These are phyloP conservation scores for Rachicladosporium sp. DNA, from an alignment of 2,329 filamentous ascomycete species.

Conservation along the genomic window DNA sequence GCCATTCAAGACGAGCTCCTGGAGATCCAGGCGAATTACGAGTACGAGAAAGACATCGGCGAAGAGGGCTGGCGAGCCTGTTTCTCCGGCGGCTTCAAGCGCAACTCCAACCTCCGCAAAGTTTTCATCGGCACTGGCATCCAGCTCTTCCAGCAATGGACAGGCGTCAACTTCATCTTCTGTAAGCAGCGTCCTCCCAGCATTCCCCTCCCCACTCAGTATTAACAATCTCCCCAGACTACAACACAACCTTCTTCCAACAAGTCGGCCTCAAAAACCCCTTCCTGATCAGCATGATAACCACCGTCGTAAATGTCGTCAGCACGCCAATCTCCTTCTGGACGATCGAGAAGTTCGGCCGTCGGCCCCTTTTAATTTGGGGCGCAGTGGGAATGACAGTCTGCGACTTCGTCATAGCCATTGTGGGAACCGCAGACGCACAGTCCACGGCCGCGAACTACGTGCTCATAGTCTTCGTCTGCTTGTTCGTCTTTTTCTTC, in stretches of 20 bases:
- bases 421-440: constrained; percentile 36
- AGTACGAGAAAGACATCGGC: constrained; percentile 62
- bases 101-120: constrained; percentile 40
- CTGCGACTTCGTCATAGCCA: constrained; percentile 77
- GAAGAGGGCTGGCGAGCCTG: constrained; percentile 41
- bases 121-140: constrained; percentile 33
- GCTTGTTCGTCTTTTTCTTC: constrained; percentile 88
- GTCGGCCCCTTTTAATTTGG: constrained; percentile 64
- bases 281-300: constrained; percentile 76
- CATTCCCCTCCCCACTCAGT: no score
- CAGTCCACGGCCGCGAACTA: constrained; percentile 38
- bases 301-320: constrained; percentile 76
- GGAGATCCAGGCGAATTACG: constrained; percentile 81
- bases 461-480: constrained; percentile 67
- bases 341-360: constrained; percentile 70
- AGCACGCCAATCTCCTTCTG: constrained; percentile 84
- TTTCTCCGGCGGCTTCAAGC: constrained; percentile 43
- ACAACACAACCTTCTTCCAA: constrained; percentile 72
- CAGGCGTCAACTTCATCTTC: constrained; percentile 87
- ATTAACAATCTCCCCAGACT: constrained; percentile 18
- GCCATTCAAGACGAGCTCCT: constrained; percentile 68
- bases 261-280: constrained; percentile 61
- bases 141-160: constrained; percentile 46
- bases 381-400: constrained; percentile 72
- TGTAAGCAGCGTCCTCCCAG: no score